Percentiles rank a stretch among this genome's conserved stretches.
These are phyloP conservation scores for Avicennia marina DNA, from an alignment of 257 asterid genomes.

Conservation along the genomic window DNA sequence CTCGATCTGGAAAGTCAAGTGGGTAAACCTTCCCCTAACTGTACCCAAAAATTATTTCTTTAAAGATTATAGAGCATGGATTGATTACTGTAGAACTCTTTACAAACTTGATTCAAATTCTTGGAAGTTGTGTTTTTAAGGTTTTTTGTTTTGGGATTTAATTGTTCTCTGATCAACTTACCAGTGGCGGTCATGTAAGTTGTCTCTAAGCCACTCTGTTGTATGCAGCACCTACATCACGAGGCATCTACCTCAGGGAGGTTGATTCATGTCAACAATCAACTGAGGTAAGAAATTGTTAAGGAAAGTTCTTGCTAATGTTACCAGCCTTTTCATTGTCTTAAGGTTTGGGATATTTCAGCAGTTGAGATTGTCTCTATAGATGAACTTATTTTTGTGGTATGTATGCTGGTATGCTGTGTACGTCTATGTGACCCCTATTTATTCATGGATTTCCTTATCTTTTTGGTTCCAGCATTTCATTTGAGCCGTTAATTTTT, in stretches of 20 bases:
- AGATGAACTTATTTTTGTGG: slow-evolving; percentile 7
- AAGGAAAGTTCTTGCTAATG: slow-evolving; percentile 12
- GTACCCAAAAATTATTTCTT: not conserved
- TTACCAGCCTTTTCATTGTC: slow-evolving; percentile 2
- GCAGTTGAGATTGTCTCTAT: slow-evolving; percentile 8
- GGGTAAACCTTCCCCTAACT: slow-evolving; percentile 31
- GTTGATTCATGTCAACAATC: slow-evolving; percentile 59
- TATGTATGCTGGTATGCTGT: not conserved
- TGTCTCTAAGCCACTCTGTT: slow-evolving; percentile 13
- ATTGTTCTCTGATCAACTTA: slow-evolving; percentile 5
- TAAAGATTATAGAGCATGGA: slow-evolving; percentile 9
- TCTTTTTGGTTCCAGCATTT: too few species aligned
- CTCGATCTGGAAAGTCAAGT: slow-evolving; percentile 73
- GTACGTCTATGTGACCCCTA: not conserved
- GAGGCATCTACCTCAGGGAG: slow-evolving; percentile 96
- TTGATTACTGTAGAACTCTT: not conserved
- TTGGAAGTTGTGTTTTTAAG: not conserved
- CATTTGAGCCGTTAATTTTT: too few species aligned
- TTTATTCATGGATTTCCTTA: not conserved
- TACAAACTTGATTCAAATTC: too few species aligned
- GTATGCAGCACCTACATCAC: slow-evolving; percentile 67
- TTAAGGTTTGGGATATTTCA: slow-evolving; percentile 6
- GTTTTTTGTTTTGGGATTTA: not conserved
- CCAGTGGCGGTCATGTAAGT: slow-evolving; percentile 14
- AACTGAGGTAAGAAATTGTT: slow-evolving; percentile 60